Evolutionary conservation across 139 green algal genomes (phyloP).

Genomic region (Tetratostichococcus sp.): DNA sequence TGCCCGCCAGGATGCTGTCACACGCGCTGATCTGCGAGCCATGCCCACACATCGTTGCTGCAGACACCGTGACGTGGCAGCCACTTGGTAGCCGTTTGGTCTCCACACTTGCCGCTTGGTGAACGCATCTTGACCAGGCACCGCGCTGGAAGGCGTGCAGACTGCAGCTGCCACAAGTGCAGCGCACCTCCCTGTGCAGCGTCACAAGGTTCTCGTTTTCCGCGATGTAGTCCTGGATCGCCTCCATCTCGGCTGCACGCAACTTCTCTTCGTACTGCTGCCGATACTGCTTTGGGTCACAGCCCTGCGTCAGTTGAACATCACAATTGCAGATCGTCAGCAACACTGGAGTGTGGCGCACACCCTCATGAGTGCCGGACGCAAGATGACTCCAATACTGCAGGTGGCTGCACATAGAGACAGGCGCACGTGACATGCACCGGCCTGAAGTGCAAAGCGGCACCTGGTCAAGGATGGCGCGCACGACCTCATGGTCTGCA

Average conservation of each 20-base stretch:
- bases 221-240: slow-evolving; percentile 92
- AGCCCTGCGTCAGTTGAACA: slow-evolving; percentile 20
- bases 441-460: not conserved
- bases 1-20: slow-evolving; percentile 80
- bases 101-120: not conserved
- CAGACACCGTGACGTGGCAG: too few relatives aligned
- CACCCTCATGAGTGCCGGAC: too few relatives aligned
- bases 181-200: slow-evolving; percentile 75
- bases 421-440: too few relatives aligned
- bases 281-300: slow-evolving; percentile 69
- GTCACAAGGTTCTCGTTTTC: slow-evolving; percentile 86
- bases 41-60: not conserved
- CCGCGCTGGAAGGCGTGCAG: too few relatives aligned
- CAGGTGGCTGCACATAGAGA: too few relatives aligned
- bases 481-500: slow-evolving; percentile 71
- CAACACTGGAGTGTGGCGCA: too few relatives aligned
- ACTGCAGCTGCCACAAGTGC: too few relatives aligned
- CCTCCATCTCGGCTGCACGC: slow-evolving; percentile 78
- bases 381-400: too few relatives aligned
- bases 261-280: slow-evolving; percentile 81
- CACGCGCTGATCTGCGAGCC: slow-evolving; percentile 82
- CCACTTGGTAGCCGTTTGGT: too few relatives aligned
- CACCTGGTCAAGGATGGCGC: slow-evolving; percentile 69
- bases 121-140: not conserved
- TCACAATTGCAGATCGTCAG: too few relatives aligned